Base-by-base conservation (phyloP, 2,329 filamentous ascomycete species). In the Verticillium nonalfalfae region DNA sequence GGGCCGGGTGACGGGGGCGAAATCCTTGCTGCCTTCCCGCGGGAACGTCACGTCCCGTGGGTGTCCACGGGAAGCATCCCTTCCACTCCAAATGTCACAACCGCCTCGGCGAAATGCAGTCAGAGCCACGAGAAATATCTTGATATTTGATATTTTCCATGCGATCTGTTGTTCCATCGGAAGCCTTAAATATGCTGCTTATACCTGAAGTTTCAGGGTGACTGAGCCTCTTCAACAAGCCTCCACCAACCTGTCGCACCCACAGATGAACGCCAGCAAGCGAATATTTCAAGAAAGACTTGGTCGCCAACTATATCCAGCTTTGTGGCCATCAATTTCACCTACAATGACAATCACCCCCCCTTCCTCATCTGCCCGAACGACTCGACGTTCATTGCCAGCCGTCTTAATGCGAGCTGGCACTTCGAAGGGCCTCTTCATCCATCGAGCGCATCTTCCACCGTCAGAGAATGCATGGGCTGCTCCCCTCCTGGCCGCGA, bases 321-420 rank as follows among this genome's bases (percentile, higher is more conserved):
- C 26, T 1, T 15, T 13, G 38, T 36, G 39, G 7, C 26, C 34
- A 13, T 59, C 57, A 9, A 21, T 21, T 13, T 56, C 58, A 3
- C 52, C 56, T 18, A 62, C 59, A 31, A 62, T 62, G 61, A 59
- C 58, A 2, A 55, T 61, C 31, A 57, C 57, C 6, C 56, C 61
- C 9, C 35, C 56, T 2, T 7, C 60, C 2, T 35, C 61, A 13
- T 61, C 40, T 18, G 40, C 40, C n/a, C 6, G 40, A 13, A 50
- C 18, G 40, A 50, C 40, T n/a, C 66, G 69, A 6, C 65, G 68
- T 35, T 62, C 64, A 10, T 64, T 83, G 2, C 77, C 77, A 3
- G 84, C 84, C 10, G 79, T 83, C 18, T 85, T 86, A 66, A 87
- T 87, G 73, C 80, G 86, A 31, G 85, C 85, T 26, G 86, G 86